These are phyloP conservation scores for Drechslerella coelobrocha DNA, from an alignment of 2,329 filamentous ascomycete species.

Conservation along the genomic window DNA sequence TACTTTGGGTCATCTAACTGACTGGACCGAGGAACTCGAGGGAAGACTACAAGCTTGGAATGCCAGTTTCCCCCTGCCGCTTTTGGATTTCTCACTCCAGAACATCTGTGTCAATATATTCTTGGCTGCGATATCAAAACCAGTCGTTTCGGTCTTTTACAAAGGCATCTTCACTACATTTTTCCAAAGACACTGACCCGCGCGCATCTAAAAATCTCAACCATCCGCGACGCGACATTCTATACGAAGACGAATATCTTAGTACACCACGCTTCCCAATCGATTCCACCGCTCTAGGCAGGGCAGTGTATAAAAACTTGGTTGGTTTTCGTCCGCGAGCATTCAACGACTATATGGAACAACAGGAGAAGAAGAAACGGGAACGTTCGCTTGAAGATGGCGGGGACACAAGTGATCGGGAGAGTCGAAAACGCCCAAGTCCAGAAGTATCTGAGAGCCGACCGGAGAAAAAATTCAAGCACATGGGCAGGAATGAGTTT, in stretches of 20 bases:
- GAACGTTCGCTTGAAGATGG: conserved; percentile 3
- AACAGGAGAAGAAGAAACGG: conserved; percentile 26
- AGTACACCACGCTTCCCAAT: conserved; percentile 12
- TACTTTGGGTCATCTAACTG: no score
- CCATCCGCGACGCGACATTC: not conserved
- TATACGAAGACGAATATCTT: conserved; percentile 37
- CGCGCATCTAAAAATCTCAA: not conserved
- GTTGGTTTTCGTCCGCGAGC: conserved; percentile 40
- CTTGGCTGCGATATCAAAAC: not conserved
- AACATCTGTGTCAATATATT: not conserved
- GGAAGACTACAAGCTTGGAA: no score
- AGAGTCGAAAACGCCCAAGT: conserved; percentile 20
- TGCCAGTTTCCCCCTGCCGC: not conserved
- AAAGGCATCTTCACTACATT: not conserved
- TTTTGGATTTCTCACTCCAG: not conserved
- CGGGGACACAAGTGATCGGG: conserved; percentile 10
- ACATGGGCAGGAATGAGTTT: conserved; percentile 42
- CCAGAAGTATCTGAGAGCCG: not conserved
- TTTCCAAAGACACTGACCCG: not conserved
- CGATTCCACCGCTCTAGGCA: not conserved
- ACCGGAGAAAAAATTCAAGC: conserved; percentile 41
- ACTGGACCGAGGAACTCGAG: no score
- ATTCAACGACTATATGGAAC: conserved; percentile 42
- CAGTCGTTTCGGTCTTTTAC: not conserved
- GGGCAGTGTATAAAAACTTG: conserved; percentile 23